phyloP scores from a whole-genome alignment of 306 rosid genomes.

The Casuarina glauca region DNA sequence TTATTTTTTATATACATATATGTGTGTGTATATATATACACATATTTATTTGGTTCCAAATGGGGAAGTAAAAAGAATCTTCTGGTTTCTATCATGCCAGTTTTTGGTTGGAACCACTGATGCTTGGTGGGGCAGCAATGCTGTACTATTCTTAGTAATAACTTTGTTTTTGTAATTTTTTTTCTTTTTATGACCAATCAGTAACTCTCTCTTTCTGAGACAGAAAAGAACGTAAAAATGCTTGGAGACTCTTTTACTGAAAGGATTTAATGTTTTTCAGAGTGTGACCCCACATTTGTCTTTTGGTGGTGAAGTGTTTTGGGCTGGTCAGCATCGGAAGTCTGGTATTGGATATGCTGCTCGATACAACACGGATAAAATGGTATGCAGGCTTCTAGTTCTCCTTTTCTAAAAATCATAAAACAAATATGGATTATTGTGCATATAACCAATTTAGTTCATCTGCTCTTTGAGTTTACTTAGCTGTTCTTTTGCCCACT shows the following conservation, averaged over 20 bases:
- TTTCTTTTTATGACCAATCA: neutral
- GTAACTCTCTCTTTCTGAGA: neutral
- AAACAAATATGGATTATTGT: neutral
- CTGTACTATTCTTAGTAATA: neutral
- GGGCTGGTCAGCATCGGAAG: conserved; percentile 99
- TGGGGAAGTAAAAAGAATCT: neutral
- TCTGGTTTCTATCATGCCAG: neutral
- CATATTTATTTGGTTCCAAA: neutral
- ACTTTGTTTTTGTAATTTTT: neutral
- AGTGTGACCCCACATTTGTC: conserved; percentile 82
- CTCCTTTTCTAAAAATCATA: neutral
- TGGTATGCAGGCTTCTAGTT: conserved; percentile 50
- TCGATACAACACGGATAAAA: conserved; percentile 91
- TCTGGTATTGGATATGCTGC: conserved; percentile 98
- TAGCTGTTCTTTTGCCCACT: neutral
- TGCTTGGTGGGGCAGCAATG: neutral
- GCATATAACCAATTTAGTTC: neutral
- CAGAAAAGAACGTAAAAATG: neutral
- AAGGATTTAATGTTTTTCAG: conserved; percentile 39
- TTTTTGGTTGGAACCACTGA: neutral
- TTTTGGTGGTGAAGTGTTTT: conserved; percentile 98
- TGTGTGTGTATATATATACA: neutral
- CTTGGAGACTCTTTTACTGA: neutral
- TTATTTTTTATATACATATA: no score
- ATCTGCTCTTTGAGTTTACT: neutral